phyloP scores from a whole-genome alignment of 2,329 filamentous ascomycete species.

The Sphaerulina musiva region DNA sequence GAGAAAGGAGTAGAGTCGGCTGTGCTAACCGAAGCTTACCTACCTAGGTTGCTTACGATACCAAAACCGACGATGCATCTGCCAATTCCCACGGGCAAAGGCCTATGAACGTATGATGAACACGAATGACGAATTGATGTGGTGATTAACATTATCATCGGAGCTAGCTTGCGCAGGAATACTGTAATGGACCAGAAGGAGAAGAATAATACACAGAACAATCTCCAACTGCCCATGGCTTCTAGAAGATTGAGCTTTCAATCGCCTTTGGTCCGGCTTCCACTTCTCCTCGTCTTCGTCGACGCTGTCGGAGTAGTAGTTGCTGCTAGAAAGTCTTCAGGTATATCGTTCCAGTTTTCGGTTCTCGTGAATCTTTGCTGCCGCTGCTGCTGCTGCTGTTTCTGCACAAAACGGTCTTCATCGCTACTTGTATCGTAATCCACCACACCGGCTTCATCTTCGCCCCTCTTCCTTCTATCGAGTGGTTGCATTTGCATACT shows the following conservation, averaged over 20 bases:
- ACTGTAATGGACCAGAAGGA: too few relatives aligned
- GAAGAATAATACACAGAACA: too few relatives aligned
- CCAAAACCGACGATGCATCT: too few relatives aligned
- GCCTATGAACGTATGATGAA: too few relatives aligned
- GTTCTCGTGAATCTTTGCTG: conserved; percentile 21
- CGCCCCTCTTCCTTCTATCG: conserved; percentile 27
- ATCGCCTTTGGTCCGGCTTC: conserved; percentile 30
- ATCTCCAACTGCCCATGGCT: too few relatives aligned
- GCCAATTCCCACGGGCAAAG: too few relatives aligned
- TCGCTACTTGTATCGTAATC: conserved; percentile 27
- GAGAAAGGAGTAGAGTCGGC: too few relatives aligned
- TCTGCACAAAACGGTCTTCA: conserved; percentile 19
- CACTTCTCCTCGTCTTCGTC: conserved; percentile 21
- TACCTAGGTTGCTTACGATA: too few relatives aligned
- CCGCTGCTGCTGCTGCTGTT: not conserved
- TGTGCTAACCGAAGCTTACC: too few relatives aligned
- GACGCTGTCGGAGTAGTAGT: not conserved
- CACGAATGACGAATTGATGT: too few relatives aligned
- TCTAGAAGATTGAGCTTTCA: conserved; percentile 7
- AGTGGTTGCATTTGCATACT: conserved; percentile 39
- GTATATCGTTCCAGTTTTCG: conserved; percentile 46
- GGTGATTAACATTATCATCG: too few relatives aligned
- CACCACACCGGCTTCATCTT: conserved; percentile 31
- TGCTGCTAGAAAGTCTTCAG: conserved; percentile 38
- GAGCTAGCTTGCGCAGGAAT: too few relatives aligned